Percentiles rank a stretch among this genome's conserved stretches.
These are phyloP conservation scores for Emydomyces testavorans DNA, from an alignment of 2,329 filamentous ascomycete genomes.

Conservation along the genomic window DNA sequence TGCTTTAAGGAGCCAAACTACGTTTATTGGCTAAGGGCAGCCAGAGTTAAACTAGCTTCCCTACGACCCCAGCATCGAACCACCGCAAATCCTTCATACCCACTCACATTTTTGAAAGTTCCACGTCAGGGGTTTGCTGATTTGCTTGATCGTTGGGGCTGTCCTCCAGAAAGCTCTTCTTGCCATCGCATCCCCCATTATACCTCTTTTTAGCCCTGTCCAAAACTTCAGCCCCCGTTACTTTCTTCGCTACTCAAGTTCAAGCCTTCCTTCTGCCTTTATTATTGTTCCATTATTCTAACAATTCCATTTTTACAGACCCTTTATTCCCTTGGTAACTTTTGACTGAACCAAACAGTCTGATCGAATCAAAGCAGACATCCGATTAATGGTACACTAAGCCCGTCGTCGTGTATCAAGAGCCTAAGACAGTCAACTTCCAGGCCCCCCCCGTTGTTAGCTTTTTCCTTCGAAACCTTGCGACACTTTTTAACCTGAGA, in stretches of 20 bases:
- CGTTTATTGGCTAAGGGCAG: too few relatives aligned
- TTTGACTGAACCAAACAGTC: constrained; percentile 4
- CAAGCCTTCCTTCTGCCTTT: too few relatives aligned
- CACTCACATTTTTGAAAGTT: constrained; percentile 4
- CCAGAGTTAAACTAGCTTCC: too few relatives aligned
- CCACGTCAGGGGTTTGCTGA: constrained; percentile 5
- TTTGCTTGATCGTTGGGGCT: not conserved
- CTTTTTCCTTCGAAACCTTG: constrained; percentile 8
- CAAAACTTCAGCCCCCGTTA: not conserved
- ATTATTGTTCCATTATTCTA: too few relatives aligned
- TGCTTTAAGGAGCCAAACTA: too few relatives aligned
- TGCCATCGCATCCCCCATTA: not conserved
- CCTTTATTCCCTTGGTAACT: too few relatives aligned
- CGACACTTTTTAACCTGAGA: constrained; percentile 2
- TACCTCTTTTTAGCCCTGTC: not conserved
- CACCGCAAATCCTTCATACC: not conserved
- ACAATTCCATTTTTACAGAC: too few relatives aligned
- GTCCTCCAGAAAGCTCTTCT: not conserved
- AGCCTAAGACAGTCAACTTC: not conserved
- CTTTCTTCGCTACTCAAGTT: not conserved
- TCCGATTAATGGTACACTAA: constrained; percentile 9
- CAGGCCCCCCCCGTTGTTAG: not conserved
- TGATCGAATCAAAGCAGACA: constrained; percentile 1
- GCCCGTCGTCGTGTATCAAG: constrained; percentile 7
- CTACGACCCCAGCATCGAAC: not conserved